Base-by-base conservation (phyloP, 148 eudicot species). In the Camellia granthamiana region DNA sequence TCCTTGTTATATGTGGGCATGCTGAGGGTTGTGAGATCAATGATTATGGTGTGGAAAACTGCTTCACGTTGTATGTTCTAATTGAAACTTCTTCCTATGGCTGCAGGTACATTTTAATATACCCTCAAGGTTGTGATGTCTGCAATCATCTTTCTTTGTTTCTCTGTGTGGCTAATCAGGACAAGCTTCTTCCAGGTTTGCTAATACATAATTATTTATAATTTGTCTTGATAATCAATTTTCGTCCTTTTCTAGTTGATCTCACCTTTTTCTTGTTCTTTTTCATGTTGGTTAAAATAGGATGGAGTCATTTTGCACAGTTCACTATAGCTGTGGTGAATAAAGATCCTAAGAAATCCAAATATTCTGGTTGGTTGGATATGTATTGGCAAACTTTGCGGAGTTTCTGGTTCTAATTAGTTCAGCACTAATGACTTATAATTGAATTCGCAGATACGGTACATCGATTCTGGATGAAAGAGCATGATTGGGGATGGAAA, bases 401-500 rank as follows among this genome's bases (percentile, higher is more conserved):
- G 38, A 21, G 54, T 64, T 12, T 73, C 43, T 77, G 13, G 64
- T 76, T 56, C 76, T 49, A 16, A 69, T 77, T 51, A 55, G 46
- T 43, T 67, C 30, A 51, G 46, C 13, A 46, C 55, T 83, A 56
- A 77, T 72, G 69, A 56, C 52, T 15, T 76, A 63, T 69, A 63
- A 41, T 56, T 78, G 44, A 64, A 56, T 56, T 44, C 62, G 73
- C 87, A 94, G 98, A 94, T 84, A 92, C 98, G 59, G 81, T 94
- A 68, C 98, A 95, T 72, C 92, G 96, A 19, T 93, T 95, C 77
- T 90, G 98, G 97, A 95, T 91, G 90, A 94, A 94, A 81, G 97
- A 94, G 91, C 98, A 92, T 51, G 98, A 94, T 54, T 94, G 98
- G 98, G 98, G 97, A 19, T 94, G 98, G 98, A 92, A 94, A 87